Evolutionary conservation across 345 rosid genomes (phyloP), one percentile per base, ranked within the genome.

Genomic region (Murraya paniculata): DNA sequence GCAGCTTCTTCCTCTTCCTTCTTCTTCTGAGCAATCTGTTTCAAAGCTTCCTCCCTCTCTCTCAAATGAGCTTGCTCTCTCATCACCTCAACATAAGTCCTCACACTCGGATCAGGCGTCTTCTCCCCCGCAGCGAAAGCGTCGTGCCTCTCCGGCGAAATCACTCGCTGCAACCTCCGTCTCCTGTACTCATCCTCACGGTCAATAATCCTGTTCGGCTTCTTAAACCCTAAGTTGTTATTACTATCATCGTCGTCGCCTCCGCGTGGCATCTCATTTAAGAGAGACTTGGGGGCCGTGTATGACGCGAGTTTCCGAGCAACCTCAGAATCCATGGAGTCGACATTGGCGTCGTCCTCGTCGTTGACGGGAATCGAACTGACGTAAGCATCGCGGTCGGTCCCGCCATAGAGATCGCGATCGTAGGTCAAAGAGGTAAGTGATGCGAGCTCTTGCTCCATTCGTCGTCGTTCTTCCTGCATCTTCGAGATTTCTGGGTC

Each of bases 121-220:
- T 90, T 97, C 82, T 94, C 99, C 6, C 98, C 98, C 6, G 90
- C 85, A 2, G 97, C 91, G 84, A 94, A 97, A 0, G 98, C 92
- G 79, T 97, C 99, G 18, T 91, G 94, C 82, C 98, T 85, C 38
- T 94, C 96, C 2, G 99, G 99, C n/a, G 99, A 97, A 36, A 97
- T 80, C 62, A 90, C 90, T 31, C 97, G 85, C 66, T 93, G 87
- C 80, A 97, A 74, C 82, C 99, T 90, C 92, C 97, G 82, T 80
- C 90, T 85, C 85, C 98, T 75, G 72, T 97, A 97, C 13, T 91
- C 98, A 85, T 91, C 98, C 82, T 97, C 99, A 4, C 99, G 89
- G 74, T 94, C 99, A 19, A 92, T 87, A 82, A 97, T 97, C 83
- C 74, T 88, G 65, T 89, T 82, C 24, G 93, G 91, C 66, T 89